phyloP scores from a whole-genome alignment of 768 basidiomycete genomes.

The Porphyrellus cyaneotinctus region DNA sequence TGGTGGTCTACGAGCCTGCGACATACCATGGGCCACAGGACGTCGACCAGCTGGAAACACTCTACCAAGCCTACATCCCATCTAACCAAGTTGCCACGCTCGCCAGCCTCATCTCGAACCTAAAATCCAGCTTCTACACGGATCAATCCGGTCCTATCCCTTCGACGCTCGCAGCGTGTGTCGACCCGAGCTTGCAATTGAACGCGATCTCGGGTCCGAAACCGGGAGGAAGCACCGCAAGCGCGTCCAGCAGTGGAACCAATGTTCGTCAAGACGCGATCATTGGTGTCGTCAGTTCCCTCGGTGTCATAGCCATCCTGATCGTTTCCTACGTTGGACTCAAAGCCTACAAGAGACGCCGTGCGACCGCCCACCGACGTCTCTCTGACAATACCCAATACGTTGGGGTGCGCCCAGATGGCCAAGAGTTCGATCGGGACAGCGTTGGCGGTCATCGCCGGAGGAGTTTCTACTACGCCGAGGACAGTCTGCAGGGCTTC shows the following conservation, averaged over 20 bases:
- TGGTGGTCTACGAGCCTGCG: conserved; percentile 67
- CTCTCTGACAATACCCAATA: conserved; percentile 49
- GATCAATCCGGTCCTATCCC: conserved; percentile 43
- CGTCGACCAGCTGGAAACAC: conserved; percentile 52
- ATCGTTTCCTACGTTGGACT: conserved; percentile 70
- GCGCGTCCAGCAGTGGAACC: conserved; percentile 28
- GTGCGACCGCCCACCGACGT: conserved; percentile 66
- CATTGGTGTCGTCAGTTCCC: conserved; percentile 82
- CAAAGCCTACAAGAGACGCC: conserved; percentile 61
- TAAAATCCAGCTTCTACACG: conserved; percentile 62
- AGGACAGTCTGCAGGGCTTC: conserved; percentile 71
- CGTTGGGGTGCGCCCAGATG: conserved; percentile 51
- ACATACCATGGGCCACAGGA: conserved; percentile 50
- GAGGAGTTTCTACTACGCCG: conserved; percentile 82
- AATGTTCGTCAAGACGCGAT: conserved; percentile 71
- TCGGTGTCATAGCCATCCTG: conserved; percentile 73
- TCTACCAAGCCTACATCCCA: conserved; percentile 72
- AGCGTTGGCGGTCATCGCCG: conserved; percentile 68
- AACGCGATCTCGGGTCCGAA: conserved; percentile 42
- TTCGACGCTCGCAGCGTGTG: conserved; percentile 55
- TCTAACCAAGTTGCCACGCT: conserved; percentile 51
- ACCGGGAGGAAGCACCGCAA: conserved; percentile 20
- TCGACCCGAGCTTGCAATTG: conserved; percentile 66
- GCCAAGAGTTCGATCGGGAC: conserved; percentile 76
- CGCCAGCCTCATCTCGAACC: conserved; percentile 57